Evolutionary conservation across 345 rosid species (phyloP).

Genomic region (Brassica carinata): DNA sequence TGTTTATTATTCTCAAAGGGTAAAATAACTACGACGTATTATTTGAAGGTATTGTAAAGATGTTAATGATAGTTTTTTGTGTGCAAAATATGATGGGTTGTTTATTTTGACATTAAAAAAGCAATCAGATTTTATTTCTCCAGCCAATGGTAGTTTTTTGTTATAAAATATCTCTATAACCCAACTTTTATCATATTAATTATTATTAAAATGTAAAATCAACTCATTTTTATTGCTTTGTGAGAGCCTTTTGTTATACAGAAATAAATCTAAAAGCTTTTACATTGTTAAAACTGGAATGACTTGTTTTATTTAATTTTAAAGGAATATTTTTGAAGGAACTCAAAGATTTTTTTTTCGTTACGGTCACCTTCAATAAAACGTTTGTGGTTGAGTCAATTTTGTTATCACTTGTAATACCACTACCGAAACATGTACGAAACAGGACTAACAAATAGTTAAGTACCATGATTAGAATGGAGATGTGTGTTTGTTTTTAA

Average conservation of each 20-base stretch:
- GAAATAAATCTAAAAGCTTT: not conserved
- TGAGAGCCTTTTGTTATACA: not conserved
- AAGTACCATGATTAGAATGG: not conserved
- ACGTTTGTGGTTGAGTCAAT: not conserved
- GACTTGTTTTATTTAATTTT: not conserved
- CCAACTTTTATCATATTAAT: not conserved
- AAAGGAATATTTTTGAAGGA: not conserved
- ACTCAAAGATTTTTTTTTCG: not conserved
- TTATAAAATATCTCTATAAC: not conserved
- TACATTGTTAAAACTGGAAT: not conserved
- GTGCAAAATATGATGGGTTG: too few species aligned
- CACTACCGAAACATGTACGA: too few species aligned
- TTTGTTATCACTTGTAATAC: too few species aligned
- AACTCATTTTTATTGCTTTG: not conserved
- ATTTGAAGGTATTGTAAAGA: too few species aligned
- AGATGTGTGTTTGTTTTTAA: not conserved
- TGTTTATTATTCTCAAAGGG: too few species aligned
- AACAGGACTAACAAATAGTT: conserved; percentile 6
- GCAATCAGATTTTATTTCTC: not conserved
- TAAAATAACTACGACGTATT: too few species aligned
- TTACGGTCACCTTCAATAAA: not conserved
- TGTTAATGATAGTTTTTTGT: too few species aligned
- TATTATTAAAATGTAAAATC: not conserved
- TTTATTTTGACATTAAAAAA: not conserved
- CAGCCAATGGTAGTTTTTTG: not conserved